Evolutionary conservation across 73 alveolate genomes (phyloP), one percentile per base, ranked within the genome.

Genomic region (Paramecium octaurelia): DNA sequence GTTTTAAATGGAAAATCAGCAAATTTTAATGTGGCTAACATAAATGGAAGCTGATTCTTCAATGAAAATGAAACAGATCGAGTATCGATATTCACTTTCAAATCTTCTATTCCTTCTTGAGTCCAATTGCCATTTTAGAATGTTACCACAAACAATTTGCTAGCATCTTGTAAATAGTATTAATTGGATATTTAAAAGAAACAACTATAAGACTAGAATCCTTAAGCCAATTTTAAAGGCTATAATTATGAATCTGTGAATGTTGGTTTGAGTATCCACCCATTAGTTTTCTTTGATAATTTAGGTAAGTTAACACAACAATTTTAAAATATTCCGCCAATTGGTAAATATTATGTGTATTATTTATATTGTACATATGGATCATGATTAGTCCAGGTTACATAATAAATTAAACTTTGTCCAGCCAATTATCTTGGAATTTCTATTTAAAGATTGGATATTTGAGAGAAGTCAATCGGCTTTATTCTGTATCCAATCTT

Each of bases 1-100:
- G 48, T 18, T 80, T 80, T n/a, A 42, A 44, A 48, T 44, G 91
- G 91, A 80, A 80, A 80, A 80, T 80, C 91, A 20, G 57, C 57
- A 80, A 80, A 80, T 46, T 31, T 80, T n/a, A 38, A 24, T 1
- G 43, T 44, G 38, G 91, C 54, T 18, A 80, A 24, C 73, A 46
- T 80, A 35, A 80, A 80, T 11, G 91, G 91, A 16, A 0, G 20
- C 6, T 44, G 21, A 80, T 80, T 46, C 46, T 80, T 80, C 7
- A 80, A 27, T 3, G 35, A 23, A 48, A 80, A 80, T 44, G 91
- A 80, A 6, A 80, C 75, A 8, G 24, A 46, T 43, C 75, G 20
- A 8, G 70, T 80, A 1, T 80, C 91, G 5, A 80, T 8, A 80
- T 80, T 80, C 1, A 80, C 57, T 80, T 80, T 80, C 10, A 80